A percentile compares a stretch with the other conserved stretches of the same genome.
These are phyloP conservation scores for Crataegus laevigata DNA, from an alignment of 306 rosid species.

Conservation along the genomic window DNA sequence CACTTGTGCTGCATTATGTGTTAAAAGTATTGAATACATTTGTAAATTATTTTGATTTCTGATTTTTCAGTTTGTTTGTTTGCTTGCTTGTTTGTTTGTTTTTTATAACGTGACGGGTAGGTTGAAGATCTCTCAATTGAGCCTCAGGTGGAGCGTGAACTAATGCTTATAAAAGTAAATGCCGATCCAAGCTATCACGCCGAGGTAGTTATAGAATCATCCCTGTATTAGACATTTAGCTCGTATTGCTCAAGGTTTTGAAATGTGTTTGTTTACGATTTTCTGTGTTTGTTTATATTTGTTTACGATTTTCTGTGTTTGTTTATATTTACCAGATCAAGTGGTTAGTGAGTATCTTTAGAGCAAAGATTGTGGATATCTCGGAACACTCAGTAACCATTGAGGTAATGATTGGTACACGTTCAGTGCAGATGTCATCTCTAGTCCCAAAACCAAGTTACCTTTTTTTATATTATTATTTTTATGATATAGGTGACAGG, in stretches of 20 bases:
- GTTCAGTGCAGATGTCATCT: not conserved
- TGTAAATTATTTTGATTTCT: not conserved
- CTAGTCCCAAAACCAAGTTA: not conserved
- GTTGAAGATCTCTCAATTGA: conserved; percentile 70
- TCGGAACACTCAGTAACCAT: conserved; percentile 58
- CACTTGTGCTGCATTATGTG: not conserved
- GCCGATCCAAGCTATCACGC: conserved; percentile 40
- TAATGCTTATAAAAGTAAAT: conserved; percentile 63
- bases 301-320: not conserved
- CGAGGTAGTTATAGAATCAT: conserved; percentile 38
- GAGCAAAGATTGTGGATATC: conserved; percentile 73
- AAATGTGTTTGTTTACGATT: not conserved
- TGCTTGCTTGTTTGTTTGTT: not conserved
- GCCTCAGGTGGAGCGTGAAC: conserved; percentile 78
- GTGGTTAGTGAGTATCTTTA: conserved; percentile 73
- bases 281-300: conserved; percentile 12
- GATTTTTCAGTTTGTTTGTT: not conserved
- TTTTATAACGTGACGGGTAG: conserved; percentile 17
- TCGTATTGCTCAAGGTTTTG: not conserved
- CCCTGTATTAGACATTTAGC: not conserved
- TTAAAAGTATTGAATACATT: not conserved
- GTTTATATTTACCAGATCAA: conserved; percentile 39
- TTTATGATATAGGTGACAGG: conserved; percentile 59
- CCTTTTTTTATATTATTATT: not conserved
- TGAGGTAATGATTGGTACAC: conserved; percentile 40